Evolutionary conservation across 768 basidiomycete species (phyloP).

Genomic region (Russula griseocarnosa): DNA sequence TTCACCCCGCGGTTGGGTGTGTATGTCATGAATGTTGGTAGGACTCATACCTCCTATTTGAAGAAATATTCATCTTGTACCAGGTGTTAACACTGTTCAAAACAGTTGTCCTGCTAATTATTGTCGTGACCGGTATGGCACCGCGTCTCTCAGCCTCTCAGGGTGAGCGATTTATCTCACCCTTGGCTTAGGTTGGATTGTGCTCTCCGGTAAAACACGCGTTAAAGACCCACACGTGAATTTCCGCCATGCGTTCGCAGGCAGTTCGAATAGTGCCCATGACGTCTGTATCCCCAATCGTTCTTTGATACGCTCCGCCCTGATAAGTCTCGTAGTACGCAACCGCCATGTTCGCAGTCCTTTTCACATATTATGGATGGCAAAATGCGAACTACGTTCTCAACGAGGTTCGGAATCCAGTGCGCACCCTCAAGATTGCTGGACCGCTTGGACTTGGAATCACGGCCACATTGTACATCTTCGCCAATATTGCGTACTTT

Average conservation of each 20-base stretch:
- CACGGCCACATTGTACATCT: constrained; percentile 49
- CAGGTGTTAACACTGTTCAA: constrained; percentile 53
- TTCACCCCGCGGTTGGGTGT: constrained; percentile 48
- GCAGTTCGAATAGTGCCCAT: constrained; percentile 50
- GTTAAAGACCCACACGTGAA: constrained; percentile 55
- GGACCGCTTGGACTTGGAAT: constrained; percentile 56
- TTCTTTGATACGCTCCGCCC: not conserved
- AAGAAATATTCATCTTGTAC: not conserved
- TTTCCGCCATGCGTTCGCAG: constrained; percentile 55
- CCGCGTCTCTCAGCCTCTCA: not conserved
- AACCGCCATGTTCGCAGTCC: constrained; percentile 56
- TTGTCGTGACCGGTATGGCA: constrained; percentile 46
- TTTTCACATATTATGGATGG: constrained; percentile 50
- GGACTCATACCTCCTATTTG: not conserved
- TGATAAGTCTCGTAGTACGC: constrained; percentile 45
- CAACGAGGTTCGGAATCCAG: constrained; percentile 56
- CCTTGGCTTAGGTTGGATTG: constrained; percentile 46
- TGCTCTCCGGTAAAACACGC: constrained; percentile 53
- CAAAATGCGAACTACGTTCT: constrained; percentile 56
- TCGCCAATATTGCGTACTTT: constrained; percentile 59
- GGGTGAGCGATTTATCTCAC: not conserved
- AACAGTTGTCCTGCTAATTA: constrained; percentile 48
- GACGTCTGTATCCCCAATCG: constrained; percentile 34
- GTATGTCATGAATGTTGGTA: constrained; percentile 49
- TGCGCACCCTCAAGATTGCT: constrained; percentile 58